Conservation (phyloP, 768 basidiomycete species). For the Polyporus arcularius region DNA sequence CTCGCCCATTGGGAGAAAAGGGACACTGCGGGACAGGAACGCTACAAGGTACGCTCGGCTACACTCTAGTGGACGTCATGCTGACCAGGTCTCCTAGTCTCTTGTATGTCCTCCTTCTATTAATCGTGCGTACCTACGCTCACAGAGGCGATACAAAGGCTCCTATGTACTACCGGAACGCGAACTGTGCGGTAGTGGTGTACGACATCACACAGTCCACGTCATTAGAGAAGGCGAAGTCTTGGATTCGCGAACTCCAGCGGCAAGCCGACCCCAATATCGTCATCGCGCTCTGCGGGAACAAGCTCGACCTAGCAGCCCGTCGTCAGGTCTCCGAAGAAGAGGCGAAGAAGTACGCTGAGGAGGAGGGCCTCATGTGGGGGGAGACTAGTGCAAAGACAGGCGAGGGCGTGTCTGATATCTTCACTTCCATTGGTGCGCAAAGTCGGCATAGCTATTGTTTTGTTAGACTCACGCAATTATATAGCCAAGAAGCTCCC, state of each 20-base stretch:
- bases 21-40: slow-evolving; percentile 96
- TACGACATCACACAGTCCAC: slow-evolving; percentile 94
- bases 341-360: slow-evolving; percentile 90
- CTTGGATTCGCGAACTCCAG: slow-evolving; percentile 96
- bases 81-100: slow-evolving; percentile 36
- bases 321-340: slow-evolving; percentile 85
- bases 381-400: slow-evolving; percentile 89
- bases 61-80: slow-evolving; percentile 20
- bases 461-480: slow-evolving; percentile 8
- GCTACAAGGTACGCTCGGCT: slow-evolving; percentile 67
- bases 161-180: slow-evolving; percentile 96
- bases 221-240: slow-evolving; percentile 92
- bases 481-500: slow-evolving; percentile 83
- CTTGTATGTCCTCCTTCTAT: slow-evolving; percentile 40
- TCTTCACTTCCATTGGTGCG: slow-evolving; percentile 85
- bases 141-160: slow-evolving; percentile 47
- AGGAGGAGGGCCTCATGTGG: slow-evolving; percentile 93
- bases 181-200: slow-evolving; percentile 91
- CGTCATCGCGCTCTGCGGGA: slow-evolving; percentile 94
- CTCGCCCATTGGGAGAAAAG: slow-evolving; percentile 38
- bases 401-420: slow-evolving; percentile 82
- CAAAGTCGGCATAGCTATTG: background rate
- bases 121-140: background rate
- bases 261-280: slow-evolving; percentile 97
- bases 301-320: slow-evolving; percentile 87